Evolutionary conservation across 352 stramenopile species (phyloP), one percentile per base, ranked within the genome.

Genomic region (Thraustotheca clavata): DNA sequence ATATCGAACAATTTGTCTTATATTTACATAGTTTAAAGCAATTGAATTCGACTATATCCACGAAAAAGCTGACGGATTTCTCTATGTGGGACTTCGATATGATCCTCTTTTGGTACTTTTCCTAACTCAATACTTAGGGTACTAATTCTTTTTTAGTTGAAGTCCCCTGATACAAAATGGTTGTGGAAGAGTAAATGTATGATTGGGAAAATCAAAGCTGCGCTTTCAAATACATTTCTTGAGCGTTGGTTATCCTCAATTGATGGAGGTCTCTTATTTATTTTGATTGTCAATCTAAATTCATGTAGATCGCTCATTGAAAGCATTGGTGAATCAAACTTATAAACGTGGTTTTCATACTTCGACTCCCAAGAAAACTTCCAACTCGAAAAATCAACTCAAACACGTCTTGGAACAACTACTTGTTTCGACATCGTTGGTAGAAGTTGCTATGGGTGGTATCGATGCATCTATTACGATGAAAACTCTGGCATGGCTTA

Each of bases 11-110:
- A n/a, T n/a, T n/a, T n/a, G n/a, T n/a, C n/a, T n/a, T n/a, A n/a
- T n/a, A n/a, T n/a, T n/a, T n/a, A n/a, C n/a, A n/a, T n/a, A n/a
- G n/a, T n/a, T n/a, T n/a, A n/a, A n/a, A n/a, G n/a, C n/a, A n/a
- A n/a, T n/a, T n/a, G n/a, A n/a, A n/a, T n/a, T n/a, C n/a, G 76
- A 86, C 40, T 87, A 87, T 68, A 91, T 89, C 32, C 73, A 72
- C 16, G 74, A 83, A 27, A 71, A 69, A 0, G 71, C 74, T 55
- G 80, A 91, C 49, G 80, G 82, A 9, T 91, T 85, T 47, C 67
- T 89, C 14, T 91, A 89, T 61, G 24, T 87, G 38, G 82, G 82
- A 4, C 43, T 89, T 35, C 87, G 79, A 48, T 89, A 88, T 67
- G 79, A 78, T 29, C 69, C 68, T 40, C 72, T 68, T 27, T 46